These are phyloP conservation scores for Penicillium sp. DNA, from an alignment of 2,329 filamentous ascomycete genomes.

Conservation along the genomic window DNA sequence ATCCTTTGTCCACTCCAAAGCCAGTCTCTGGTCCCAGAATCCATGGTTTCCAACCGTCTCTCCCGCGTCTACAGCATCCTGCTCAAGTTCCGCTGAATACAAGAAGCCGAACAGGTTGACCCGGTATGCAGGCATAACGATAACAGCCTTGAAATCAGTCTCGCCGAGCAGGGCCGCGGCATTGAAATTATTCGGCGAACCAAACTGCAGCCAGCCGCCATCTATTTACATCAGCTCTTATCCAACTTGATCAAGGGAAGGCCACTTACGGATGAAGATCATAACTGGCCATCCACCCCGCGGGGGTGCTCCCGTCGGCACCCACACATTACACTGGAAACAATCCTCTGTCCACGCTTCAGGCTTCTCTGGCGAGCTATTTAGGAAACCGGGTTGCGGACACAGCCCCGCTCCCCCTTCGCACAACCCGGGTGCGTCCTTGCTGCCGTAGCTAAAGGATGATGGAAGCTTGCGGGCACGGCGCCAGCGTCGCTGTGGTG, in stretches of 20 bases:
- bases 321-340: constrained; percentile 54
- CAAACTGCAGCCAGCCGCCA: constrained; percentile 56
- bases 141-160: constrained; percentile 47
- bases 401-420: constrained; percentile 42
- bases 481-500: constrained; percentile 50
- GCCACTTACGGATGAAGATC: constrained; percentile 52
- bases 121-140: constrained; percentile 55
- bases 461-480: constrained; percentile 46
- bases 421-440: constrained; percentile 45
- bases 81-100: constrained; percentile 46
- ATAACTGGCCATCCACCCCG: constrained; percentile 53
- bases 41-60: constrained; percentile 49
- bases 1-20: constrained; percentile 53
- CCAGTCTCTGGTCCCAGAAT: constrained; percentile 55
- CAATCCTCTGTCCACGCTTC: constrained; percentile 51
- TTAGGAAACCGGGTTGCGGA: constrained; percentile 46
- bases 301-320: constrained; percentile 47
- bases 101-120: constrained; percentile 56
- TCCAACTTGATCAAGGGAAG: not conserved
- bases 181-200: constrained; percentile 47
- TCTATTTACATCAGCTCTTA: constrained; percentile 30
- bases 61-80: constrained; percentile 36
- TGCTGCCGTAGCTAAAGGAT: constrained; percentile 51
- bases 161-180: constrained; percentile 47
- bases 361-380: constrained; percentile 21